Evolutionary conservation across 2,329 filamentous ascomycete genomes (phyloP).

Genomic region (Trichoderma atroviride): DNA sequence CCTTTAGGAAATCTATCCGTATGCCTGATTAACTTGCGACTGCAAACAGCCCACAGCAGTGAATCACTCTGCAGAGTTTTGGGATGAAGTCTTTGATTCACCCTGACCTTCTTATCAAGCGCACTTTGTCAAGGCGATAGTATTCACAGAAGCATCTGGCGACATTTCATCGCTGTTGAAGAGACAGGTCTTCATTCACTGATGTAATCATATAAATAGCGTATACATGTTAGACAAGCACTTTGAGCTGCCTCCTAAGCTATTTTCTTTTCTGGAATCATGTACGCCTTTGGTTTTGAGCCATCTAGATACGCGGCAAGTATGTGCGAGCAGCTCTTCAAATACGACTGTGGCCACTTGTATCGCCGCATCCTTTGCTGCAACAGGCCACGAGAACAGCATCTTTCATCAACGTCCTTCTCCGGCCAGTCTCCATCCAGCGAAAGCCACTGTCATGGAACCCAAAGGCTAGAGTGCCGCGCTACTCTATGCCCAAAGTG

Average conservation of each 20-base stretch:
- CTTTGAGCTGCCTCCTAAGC: not conserved
- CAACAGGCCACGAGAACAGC: not conserved
- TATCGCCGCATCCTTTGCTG: conserved; percentile 16
- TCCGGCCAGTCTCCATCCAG: not conserved
- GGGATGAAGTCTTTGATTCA: not conserved
- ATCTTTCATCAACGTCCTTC: not conserved
- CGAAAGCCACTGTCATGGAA: not conserved
- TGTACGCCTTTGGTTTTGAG: not conserved
- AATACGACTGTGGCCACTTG: conserved; percentile 33
- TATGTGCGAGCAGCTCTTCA: conserved; percentile 33
- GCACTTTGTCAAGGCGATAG: not conserved
- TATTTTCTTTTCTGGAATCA: not conserved
- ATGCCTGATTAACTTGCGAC: not conserved
- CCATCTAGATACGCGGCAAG: not conserved
- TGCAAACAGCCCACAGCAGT: not conserved
- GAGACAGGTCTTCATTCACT: not conserved
- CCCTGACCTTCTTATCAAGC: not conserved
- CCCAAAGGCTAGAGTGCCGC: not conserved
- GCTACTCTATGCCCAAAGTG: conserved; percentile 13
- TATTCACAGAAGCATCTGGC: not conserved
- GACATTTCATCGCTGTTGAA: not conserved
- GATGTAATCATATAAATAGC: not conserved
- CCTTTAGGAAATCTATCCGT: not conserved
- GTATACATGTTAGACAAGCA: not conserved
- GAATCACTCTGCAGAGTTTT: not conserved